These are phyloP conservation scores for Pseudogymnoascus sp. DNA, from an alignment of 2,329 filamentous ascomycete genomes.

Conservation along the genomic window DNA sequence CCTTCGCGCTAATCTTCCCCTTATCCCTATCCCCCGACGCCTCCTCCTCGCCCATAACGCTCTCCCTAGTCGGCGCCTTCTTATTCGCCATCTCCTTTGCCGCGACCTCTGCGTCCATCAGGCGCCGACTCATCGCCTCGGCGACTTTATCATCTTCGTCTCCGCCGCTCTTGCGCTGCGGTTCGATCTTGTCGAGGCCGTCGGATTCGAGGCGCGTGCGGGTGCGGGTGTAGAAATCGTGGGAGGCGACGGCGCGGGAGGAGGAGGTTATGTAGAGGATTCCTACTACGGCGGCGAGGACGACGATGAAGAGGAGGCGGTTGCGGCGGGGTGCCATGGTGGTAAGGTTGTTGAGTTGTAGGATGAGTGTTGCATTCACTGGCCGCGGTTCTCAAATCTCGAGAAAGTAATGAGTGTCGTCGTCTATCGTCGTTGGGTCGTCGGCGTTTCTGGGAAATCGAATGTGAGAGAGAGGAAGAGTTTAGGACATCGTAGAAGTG, in stretches of 20 bases:
- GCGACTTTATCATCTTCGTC: constrained; percentile 49
- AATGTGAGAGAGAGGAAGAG: background rate
- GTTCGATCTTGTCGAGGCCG: constrained; percentile 13
- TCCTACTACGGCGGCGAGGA: constrained; percentile 57
- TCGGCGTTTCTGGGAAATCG: background rate
- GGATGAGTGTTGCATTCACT: background rate
- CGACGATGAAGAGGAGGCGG: constrained; percentile 57
- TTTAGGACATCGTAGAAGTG: background rate
- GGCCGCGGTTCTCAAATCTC: background rate
- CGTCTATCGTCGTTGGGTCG: background rate
- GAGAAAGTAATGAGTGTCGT: background rate
- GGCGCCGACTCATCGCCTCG: constrained; percentile 50
- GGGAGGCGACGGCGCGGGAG: constrained; percentile 39
- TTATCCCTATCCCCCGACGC: constrained; percentile 27
- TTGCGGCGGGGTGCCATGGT: constrained; percentile 66
- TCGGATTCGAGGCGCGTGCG: constrained; percentile 44
- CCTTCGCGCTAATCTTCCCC: constrained; percentile 19
- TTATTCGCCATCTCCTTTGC: constrained; percentile 63
- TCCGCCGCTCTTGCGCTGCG: constrained; percentile 25
- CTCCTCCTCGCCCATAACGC: constrained; percentile 32
- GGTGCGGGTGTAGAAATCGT: constrained; percentile 56
- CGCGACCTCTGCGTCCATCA: constrained; percentile 61
- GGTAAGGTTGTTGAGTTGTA: background rate
- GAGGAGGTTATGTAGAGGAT: constrained; percentile 67
- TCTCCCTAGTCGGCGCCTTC: constrained; percentile 52